These are phyloP conservation scores for Neonothopanus nambi DNA, from an alignment of 1,284 basidiomycete genomes.

Conservation along the genomic window DNA sequence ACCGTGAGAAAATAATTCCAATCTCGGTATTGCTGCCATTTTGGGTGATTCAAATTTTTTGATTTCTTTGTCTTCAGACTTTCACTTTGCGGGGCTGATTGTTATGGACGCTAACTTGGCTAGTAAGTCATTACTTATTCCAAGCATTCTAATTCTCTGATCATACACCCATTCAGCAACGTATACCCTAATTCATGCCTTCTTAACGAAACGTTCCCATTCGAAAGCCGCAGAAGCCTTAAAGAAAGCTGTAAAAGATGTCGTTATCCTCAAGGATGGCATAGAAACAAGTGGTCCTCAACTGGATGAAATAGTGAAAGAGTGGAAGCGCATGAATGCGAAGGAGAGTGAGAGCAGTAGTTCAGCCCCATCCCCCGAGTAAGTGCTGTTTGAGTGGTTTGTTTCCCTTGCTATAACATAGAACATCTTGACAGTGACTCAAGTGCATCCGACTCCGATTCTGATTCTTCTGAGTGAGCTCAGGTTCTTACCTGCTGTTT, in stretches of 20 bases:
- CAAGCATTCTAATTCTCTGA: too few species aligned
- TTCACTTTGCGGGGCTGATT: neutral
- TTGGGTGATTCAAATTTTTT: neutral
- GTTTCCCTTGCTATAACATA: constrained; percentile 12
- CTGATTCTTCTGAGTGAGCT: constrained; percentile 31
- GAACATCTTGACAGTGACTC: neutral
- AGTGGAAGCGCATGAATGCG: constrained; percentile 51
- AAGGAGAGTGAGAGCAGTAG: constrained; percentile 13
- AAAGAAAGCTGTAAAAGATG: constrained; percentile 62
- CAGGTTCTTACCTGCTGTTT: neutral
- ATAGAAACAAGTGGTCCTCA: constrained; percentile 45
- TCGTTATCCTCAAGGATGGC: constrained; percentile 58
- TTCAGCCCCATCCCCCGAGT: constrained; percentile 19
- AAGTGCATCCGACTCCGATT: constrained; percentile 19
- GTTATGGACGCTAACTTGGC: constrained; percentile 4
- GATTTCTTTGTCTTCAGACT: neutral
- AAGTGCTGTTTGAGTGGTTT: neutral
- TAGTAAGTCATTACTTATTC: too few species aligned
- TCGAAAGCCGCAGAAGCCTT: constrained; percentile 64
- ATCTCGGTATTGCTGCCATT: too few species aligned
- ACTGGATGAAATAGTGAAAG: constrained; percentile 61
- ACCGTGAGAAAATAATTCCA: too few species aligned
- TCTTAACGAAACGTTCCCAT: constrained; percentile 63
- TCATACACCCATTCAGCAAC: constrained; percentile 54
- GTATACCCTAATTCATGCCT: constrained; percentile 73